Conservation (phyloP, 805 yeast species). For the Wickerhamomyces subpelliculosus region DNA sequence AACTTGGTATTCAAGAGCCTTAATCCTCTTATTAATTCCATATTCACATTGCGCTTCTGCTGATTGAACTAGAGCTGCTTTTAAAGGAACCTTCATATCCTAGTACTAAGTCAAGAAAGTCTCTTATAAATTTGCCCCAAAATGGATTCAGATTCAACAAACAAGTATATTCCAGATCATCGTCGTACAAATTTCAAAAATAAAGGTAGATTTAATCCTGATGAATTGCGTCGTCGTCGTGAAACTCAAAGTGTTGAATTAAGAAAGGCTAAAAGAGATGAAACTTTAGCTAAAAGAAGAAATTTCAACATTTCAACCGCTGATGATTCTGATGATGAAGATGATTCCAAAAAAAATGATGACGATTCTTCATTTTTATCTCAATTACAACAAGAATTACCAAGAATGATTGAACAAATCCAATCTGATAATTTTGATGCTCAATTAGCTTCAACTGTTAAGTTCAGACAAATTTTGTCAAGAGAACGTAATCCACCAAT, state of each 20-base stretch:
- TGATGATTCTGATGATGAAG: constrained; percentile 48
- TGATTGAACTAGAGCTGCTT: too few relatives aligned
- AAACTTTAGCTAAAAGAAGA: constrained; percentile 88
- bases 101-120: too few relatives aligned
- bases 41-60: too few relatives aligned
- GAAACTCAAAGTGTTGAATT: constrained; percentile 96
- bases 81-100: too few relatives aligned
- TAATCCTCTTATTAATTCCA: too few relatives aligned
- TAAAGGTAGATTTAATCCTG: constrained; percentile 88
- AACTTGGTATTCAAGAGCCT: too few relatives aligned
- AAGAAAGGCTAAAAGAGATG: constrained; percentile 95
- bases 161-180: constrained; percentile 91
- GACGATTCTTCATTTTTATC: constrained; percentile 36
- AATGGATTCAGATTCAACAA: constrained; percentile 74
- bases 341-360: constrained; percentile 17
- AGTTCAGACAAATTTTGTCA: constrained; percentile 87
- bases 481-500: constrained; percentile 96
- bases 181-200: constrained; percentile 95
- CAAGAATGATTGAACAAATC: constrained; percentile 78
- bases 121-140: too few relatives aligned
- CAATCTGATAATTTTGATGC: constrained; percentile 67
- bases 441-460: constrained; percentile 84
- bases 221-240: constrained; percentile 95
- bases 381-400: constrained; percentile 61
- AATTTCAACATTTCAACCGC: constrained; percentile 50